phyloP scores from a whole-genome alignment of 2,329 filamentous ascomycete genomes.

The Fusarium sublunatum region DNA sequence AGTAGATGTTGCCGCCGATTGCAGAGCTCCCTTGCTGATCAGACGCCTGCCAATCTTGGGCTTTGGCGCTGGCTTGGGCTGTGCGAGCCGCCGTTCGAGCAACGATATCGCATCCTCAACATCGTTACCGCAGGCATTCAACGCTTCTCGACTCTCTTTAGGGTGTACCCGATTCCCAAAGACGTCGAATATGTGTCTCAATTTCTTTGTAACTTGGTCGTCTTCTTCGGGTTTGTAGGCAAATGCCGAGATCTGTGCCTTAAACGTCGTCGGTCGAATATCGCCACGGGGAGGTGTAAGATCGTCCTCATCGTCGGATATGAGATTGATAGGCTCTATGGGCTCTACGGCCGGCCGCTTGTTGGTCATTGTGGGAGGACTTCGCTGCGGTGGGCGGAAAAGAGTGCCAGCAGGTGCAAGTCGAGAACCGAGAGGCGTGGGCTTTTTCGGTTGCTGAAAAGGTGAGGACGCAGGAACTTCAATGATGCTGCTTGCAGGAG shows the following conservation, averaged over 20 bases:
- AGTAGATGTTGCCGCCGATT: conserved; percentile 31
- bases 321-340: conserved; percentile 59
- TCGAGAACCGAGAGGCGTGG: conserved; percentile 59
- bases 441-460: conserved; percentile 58
- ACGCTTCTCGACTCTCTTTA: conserved; percentile 49
- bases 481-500: conserved; percentile 62
- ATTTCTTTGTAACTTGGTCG: conserved; percentile 50
- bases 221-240: conserved; percentile 62
- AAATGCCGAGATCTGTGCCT: conserved; percentile 54
- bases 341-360: conserved; percentile 55
- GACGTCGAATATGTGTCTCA: conserved; percentile 54
- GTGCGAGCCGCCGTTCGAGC: conserved; percentile 40
- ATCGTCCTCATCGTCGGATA: conserved; percentile 61
- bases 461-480: conserved; percentile 94
- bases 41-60: conserved; percentile 47
- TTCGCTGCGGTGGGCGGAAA: conserved; percentile 65
- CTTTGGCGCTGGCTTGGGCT: conserved; percentile 20
- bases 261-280: conserved; percentile 70
- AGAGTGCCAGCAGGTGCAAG: conserved; percentile 82
- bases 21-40: conserved; percentile 48
- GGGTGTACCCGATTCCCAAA: conserved; percentile 49
- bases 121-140: conserved; percentile 49
- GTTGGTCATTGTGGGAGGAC: conserved; percentile 40
- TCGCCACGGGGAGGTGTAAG: conserved; percentile 66
- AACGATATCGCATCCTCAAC: conserved; percentile 52